Percentiles rank a stretch among this genome's conserved stretches.
phyloP scores from a whole-genome alignment of 2,329 filamentous ascomycete species.

The Claviceps digitariae region DNA sequence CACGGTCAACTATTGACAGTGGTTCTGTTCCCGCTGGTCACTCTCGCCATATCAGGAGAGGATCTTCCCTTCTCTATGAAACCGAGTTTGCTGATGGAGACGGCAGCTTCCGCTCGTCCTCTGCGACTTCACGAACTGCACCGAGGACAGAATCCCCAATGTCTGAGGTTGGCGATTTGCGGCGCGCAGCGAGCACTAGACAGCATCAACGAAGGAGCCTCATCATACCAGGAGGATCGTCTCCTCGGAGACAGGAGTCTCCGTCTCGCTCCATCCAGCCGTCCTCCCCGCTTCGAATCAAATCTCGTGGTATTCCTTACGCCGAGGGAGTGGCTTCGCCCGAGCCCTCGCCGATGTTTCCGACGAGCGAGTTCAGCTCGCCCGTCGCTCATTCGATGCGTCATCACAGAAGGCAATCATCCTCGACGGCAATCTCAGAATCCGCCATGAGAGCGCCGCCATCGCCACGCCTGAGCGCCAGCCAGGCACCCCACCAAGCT shows the following conservation, averaged over 20 bases:
- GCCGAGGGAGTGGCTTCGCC: conserved; percentile 64
- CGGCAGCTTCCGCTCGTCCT: conserved; percentile 71
- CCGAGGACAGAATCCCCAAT: conserved; percentile 78
- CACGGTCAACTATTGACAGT: conserved; percentile 59
- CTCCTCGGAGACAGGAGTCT: conserved; percentile 76
- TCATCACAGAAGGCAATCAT: conserved; percentile 84
- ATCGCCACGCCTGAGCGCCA: conserved; percentile 69
- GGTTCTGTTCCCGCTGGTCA: conserved; percentile 42
- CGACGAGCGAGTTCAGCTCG: conserved; percentile 68
- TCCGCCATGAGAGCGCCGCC: conserved; percentile 53
- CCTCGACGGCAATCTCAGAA: conserved; percentile 73
- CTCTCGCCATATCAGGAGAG: conserved; percentile 53
- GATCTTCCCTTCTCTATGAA: conserved; percentile 60
- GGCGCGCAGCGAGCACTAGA: conserved; percentile 62
- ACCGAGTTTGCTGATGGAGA: conserved; percentile 80
- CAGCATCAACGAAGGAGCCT: conserved; percentile 81
- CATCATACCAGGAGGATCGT: conserved; percentile 64
- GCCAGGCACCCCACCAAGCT: conserved; percentile 66
- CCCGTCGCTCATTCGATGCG: conserved; percentile 46
- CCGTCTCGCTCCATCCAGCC: conserved; percentile 67
- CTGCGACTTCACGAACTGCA: conserved; percentile 52
- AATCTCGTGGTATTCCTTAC: conserved; percentile 53
- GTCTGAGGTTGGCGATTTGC: conserved; percentile 67
- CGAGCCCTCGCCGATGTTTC: conserved; percentile 77
- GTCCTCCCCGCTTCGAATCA: conserved; percentile 79